Conservation (phyloP, 1,284 basidiomycete genomes). For the Apiotrichum akiyoshidainum region DNA sequence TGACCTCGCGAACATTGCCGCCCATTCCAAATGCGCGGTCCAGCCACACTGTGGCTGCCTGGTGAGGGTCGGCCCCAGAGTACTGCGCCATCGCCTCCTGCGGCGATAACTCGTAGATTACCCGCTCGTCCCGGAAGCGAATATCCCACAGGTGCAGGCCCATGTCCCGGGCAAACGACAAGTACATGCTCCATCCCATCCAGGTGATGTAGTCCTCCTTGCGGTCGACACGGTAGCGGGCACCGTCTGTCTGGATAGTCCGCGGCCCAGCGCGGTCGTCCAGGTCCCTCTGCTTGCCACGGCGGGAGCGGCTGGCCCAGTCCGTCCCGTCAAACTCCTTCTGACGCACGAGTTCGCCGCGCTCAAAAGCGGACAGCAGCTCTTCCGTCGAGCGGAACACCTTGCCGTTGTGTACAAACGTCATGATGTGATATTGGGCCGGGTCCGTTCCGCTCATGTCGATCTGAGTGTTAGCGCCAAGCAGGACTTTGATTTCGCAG, state of each 20-base stretch:
- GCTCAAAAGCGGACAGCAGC: conserved; percentile 58
- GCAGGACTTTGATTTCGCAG: no score
- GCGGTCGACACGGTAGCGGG: conserved; percentile 60
- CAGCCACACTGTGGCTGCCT: conserved; percentile 62
- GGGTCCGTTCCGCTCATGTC: conserved; percentile 61
- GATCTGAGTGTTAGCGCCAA: conserved; percentile 54
- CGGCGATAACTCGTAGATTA: conserved; percentile 62
- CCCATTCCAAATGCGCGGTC: conserved; percentile 66
- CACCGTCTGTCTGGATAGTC: conserved; percentile 59
- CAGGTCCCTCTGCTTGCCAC: conserved; percentile 53
- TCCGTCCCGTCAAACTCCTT: conserved; percentile 44
- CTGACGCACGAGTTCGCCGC: conserved; percentile 57
- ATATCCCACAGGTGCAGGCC: conserved; percentile 65
- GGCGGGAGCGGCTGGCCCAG: conserved; percentile 50
- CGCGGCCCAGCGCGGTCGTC: conserved; percentile 64
- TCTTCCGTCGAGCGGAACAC: conserved; percentile 55
- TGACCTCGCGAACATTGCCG: conserved; percentile 59
- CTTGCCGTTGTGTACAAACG: conserved; percentile 61
- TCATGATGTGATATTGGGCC: conserved; percentile 56
- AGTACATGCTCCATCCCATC: conserved; percentile 53
- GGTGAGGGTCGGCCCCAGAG: conserved; percentile 63
- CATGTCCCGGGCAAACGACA: conserved; percentile 65
- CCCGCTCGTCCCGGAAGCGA: conserved; percentile 58
- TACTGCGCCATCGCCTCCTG: conserved; percentile 61
- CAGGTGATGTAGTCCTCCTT: conserved; percentile 60